Percentiles rank a stretch among this genome's conserved stretches.
phyloP scores from a whole-genome alignment of 78 protist species.

The Diacronema lutheri region DNA sequence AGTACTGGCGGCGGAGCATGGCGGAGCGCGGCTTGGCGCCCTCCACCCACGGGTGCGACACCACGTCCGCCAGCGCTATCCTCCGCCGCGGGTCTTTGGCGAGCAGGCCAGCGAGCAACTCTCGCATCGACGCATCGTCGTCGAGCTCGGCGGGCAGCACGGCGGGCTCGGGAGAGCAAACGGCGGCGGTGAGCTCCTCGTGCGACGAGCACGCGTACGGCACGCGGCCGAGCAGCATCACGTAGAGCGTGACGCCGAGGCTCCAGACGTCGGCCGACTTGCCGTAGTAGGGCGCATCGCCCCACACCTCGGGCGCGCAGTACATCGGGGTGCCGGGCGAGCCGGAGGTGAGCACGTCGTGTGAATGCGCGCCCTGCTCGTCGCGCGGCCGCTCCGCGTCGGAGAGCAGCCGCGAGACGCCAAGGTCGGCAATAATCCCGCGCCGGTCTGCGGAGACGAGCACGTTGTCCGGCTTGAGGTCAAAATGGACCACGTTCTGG shows the following conservation, averaged over 20 bases:
- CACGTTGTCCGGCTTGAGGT: conserved; percentile 25
- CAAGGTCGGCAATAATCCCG: not conserved
- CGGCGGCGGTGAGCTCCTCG: not conserved
- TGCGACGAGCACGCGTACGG: not conserved
- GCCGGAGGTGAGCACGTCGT: not conserved
- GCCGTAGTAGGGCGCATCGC: not conserved
- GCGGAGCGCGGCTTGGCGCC: not conserved
- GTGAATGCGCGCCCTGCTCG: too few relatives aligned
- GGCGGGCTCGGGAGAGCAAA: too few relatives aligned
- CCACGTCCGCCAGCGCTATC: not conserved
- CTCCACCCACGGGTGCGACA: not conserved
- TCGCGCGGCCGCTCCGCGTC: not conserved
- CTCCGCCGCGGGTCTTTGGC: not conserved
- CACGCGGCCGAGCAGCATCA: not conserved
- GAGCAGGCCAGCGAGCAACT: not conserved
- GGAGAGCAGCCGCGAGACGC: not conserved
- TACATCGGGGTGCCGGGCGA: conserved; percentile 6
- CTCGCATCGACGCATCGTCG: not conserved
- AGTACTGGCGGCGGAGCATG: not conserved
- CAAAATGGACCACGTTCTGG: conserved; percentile 1
- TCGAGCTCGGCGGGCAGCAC: not conserved
- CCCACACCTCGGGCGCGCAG: conserved; percentile 32
- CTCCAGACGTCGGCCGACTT: not conserved
- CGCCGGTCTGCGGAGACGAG: not conserved
- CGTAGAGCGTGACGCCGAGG: conserved; percentile 13